Evolutionary conservation across 2,329 filamentous ascomycete species (phyloP).

Genomic region (Penicillium sp.): DNA sequence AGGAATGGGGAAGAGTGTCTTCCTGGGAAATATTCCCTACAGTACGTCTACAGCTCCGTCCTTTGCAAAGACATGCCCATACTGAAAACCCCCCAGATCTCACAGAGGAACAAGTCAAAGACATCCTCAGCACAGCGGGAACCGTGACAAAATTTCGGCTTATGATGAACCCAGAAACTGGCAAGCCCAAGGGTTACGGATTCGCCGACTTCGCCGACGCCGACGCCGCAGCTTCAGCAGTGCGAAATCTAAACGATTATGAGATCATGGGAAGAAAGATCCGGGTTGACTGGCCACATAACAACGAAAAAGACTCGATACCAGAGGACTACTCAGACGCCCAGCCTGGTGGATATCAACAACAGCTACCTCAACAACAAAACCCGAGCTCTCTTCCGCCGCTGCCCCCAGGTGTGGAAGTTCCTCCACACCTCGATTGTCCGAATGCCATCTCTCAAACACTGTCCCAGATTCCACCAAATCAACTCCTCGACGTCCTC

Average conservation of each 20-base stretch:
- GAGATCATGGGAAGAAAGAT: constrained; percentile 94
- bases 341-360: constrained; percentile 30
- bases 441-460: constrained; percentile 91
- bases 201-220: constrained; percentile 94
- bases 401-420: constrained; percentile 77
- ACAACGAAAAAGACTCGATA: constrained; percentile 70
- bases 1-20: constrained; percentile 44
- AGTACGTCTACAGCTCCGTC: constrained; percentile 75
- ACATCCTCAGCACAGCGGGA: constrained; percentile 86
- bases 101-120: constrained; percentile 91
- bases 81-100: constrained; percentile 58
- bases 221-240: constrained; percentile 86
- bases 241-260: constrained; percentile 91
- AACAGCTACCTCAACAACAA: constrained; percentile 33
- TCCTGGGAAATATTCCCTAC: constrained; percentile 60
- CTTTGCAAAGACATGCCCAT: constrained; percentile 21
- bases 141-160: constrained; percentile 88
- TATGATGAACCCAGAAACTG: constrained; percentile 93
- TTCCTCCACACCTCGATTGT: constrained; percentile 76
- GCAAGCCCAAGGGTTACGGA: constrained; percentile 91
- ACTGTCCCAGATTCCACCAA: constrained; percentile 76
- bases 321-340: constrained; percentile 43
- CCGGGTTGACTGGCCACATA: constrained; percentile 92
- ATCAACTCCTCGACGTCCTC: constrained; percentile 88
- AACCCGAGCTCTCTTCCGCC: constrained; percentile 63